Evolutionary conservation across 352 stramenopile genomes (phyloP).

Genomic region (Phytophthora foliorum): DNA sequence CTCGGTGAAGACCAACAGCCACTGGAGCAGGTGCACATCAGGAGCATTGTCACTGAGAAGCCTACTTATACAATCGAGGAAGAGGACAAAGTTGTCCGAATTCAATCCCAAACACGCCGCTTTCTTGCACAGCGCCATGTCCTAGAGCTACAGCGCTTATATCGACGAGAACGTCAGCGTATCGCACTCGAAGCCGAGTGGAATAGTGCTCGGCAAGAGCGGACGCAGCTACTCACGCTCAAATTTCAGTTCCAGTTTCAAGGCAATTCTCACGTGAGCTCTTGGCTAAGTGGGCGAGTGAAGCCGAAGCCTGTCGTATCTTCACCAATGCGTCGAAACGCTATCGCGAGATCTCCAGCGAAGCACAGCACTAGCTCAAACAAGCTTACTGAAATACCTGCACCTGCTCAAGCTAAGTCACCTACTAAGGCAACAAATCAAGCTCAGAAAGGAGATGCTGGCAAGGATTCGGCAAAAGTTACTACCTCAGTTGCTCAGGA

Average conservation of each 20-base stretch:
- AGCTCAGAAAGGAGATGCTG: slow-evolving; percentile 19
- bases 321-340: slow-evolving; percentile 1
- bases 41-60: slow-evolving; percentile 43
- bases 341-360: slow-evolving; percentile 7
- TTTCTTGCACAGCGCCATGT: slow-evolving; percentile 54
- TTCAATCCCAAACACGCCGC: slow-evolving; percentile 53
- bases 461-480: not conserved
- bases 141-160: slow-evolving; percentile 34
- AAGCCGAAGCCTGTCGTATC: slow-evolving; percentile 23
- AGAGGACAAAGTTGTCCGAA: slow-evolving; percentile 55
- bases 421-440: slow-evolving; percentile 9
- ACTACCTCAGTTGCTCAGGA: slow-evolving; percentile 1
- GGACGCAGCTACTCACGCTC: slow-evolving; percentile 59
- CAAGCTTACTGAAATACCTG: slow-evolving; percentile 9
- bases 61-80: slow-evolving; percentile 74
- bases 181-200: slow-evolving; percentile 52
- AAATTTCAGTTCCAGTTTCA: slow-evolving; percentile 32
- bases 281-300: slow-evolving; percentile 26
- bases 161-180: slow-evolving; percentile 40
- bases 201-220: slow-evolving; percentile 48
- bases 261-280: slow-evolving; percentile 25
- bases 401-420: slow-evolving; percentile 13
- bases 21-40: slow-evolving; percentile 28
- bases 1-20: slow-evolving; percentile 17
- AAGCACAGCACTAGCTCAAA: slow-evolving; percentile 18